These are phyloP conservation scores for Tuber umbilicatum DNA, from an alignment of 495 filamentous ascomycete species.

Conservation along the genomic window DNA sequence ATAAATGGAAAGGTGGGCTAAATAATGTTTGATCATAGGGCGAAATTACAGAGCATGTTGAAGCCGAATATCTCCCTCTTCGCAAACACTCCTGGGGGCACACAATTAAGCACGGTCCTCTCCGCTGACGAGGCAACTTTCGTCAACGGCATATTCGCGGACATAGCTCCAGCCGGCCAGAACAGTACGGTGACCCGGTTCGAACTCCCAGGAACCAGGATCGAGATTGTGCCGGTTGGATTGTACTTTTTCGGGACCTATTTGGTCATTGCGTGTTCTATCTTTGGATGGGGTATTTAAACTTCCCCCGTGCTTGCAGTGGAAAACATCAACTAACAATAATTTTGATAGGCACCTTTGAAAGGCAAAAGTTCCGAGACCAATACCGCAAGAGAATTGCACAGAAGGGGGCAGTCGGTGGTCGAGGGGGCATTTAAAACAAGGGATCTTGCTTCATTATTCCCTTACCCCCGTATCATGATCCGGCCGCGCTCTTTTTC, in stretches of 20 bases:
- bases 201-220: slow-evolving; percentile 58
- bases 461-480: slow-evolving; percentile 1
- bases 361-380: slow-evolving; percentile 58
- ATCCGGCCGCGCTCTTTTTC: slow-evolving; percentile 4
- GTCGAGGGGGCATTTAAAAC: slow-evolving; percentile 23
- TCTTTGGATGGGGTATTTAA: slow-evolving; percentile 56
- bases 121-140: slow-evolving; percentile 62
- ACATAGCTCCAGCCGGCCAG: slow-evolving; percentile 45
- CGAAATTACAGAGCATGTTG: slow-evolving; percentile 54
- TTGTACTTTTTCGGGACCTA: slow-evolving; percentile 60
- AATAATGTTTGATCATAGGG: slow-evolving; percentile 44
- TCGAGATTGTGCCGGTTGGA: slow-evolving; percentile 63
- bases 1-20: slow-evolving; percentile 20
- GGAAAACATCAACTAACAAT: slow-evolving; percentile 6
- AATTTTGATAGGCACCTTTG: slow-evolving; percentile 41
- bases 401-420: slow-evolving; percentile 22
- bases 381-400: slow-evolving; percentile 53
- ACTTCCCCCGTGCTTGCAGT: background rate
- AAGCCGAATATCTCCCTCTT: slow-evolving; percentile 58
- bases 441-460: background rate
- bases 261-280: slow-evolving; percentile 50
- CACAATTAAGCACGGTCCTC: slow-evolving; percentile 53
- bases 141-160: slow-evolving; percentile 60
- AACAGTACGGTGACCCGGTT: slow-evolving; percentile 47
- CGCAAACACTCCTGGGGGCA: slow-evolving; percentile 46